Base-by-base conservation (phyloP, 345 rosid genomes). In the Corchorus olitorius region DNA sequence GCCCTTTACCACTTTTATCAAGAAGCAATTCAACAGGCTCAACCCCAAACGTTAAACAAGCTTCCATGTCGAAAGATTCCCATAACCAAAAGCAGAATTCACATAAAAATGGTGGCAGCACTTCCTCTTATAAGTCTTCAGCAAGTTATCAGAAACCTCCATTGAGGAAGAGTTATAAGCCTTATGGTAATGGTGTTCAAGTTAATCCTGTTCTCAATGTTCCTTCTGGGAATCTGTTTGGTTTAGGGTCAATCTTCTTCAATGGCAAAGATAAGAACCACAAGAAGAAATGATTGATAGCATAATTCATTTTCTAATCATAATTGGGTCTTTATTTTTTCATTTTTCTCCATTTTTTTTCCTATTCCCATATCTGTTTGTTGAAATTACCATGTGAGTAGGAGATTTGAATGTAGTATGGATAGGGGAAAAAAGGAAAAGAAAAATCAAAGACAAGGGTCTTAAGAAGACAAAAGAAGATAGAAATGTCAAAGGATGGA, bases 1-100 rank as follows among this genome's bases (percentile, higher is more conserved):
- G 97, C 74, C 97, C 96, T 59, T 73, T 93, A 43, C 97, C 93
- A 54, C 92, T 91, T 63, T 74, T 93, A 2, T 88, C 92, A 5
- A 81, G 96, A 67, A 91, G 97, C 79, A 81, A 93, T 41, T 93
- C 97, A 20, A 88, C 97, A 1, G 97, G 96, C 43, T 87, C 93
- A 3, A 46, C 86, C 8, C 65, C 84, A 33, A 74, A 76, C 20
- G 78, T 75, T 8, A 88, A 86, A 77, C 79, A 81, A 8, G 75
- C 81, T 7, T n/a, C 85, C 27, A 60, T 80, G 39, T 79, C 86
- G 1, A 82, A 84, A 6, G 86, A 77, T 20, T 60, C 55, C 4
- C 60, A 61, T 72, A 81, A 75, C 73, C 83, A 75, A 9, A 87
- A 87, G 75, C 93, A 89, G 39, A 81, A 80, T 76, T 7, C 85